Evolutionary conservation across 2,329 filamentous ascomycete species (phyloP), one percentile per base, ranked within the genome.

Genomic region (Ascochyta pisi): DNA sequence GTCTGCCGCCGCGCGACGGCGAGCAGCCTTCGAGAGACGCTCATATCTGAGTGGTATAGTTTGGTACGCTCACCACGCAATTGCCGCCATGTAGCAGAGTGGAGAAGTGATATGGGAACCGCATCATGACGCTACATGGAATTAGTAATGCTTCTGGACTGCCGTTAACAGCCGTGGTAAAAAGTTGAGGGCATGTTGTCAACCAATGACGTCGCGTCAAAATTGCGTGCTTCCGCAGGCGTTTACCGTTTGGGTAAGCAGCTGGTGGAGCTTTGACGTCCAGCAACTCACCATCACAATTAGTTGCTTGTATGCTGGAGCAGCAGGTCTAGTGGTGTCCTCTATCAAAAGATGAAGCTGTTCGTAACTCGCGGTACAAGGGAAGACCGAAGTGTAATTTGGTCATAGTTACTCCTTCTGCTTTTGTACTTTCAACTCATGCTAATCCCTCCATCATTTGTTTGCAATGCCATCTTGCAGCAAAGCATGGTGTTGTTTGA

Each of bases 11-110:
- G 66, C 50, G 62, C 67, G 26, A 63, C 50, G 15, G 66, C 63
- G 40, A 70, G 54, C 33, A 74, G 40, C 29, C 64, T 70, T 57
- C 71, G 69, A 24, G 67, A 57, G 39, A 69, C 54, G 59, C 67
- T 75, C 72, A 74, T 75, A 46, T 52, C 57, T 46, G 46, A n/a
- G 33, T 39, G 8, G 4, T 40, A n/a, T 43, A 5, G 40, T 23
- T 22, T n/a, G 41, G 27, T 42, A 46, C 37, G 42, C 27, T 55
- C 41, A 55, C 37, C 41, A 51, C 47, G 31, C 41, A 24, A 51
- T 38, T 38, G 22, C 23, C 33, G 27, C 35, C 42, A 26, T 22
- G 22, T n/a, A 34, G 19, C 37, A 50, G 19, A 15, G 46, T 47
- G 47, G 53, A 50, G 53, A 50, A 46, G 34, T 19, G 23, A 55